Percentiles rank a stretch among this genome's conserved stretches.
phyloP scores from a whole-genome alignment of 2,329 filamentous ascomycete genomes.

The Cordyceps fumosorosea region DNA sequence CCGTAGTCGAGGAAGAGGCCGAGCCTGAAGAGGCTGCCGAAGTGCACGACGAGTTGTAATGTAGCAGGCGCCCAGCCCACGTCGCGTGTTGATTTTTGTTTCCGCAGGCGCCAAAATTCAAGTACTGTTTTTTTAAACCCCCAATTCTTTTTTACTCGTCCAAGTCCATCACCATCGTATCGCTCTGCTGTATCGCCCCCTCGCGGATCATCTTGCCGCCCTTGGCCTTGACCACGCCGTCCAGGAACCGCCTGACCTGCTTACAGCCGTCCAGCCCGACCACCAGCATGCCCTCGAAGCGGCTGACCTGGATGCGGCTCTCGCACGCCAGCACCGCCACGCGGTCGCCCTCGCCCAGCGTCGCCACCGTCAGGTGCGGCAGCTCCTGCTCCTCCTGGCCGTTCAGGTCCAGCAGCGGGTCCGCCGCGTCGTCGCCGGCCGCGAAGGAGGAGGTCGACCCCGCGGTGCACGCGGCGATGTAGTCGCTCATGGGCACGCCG shows the following conservation, averaged over 20 bases:
- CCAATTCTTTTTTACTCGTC: constrained; percentile 19
- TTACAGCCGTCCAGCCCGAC: constrained; percentile 89
- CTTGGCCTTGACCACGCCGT: constrained; percentile 68
- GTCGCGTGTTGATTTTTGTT: background rate
- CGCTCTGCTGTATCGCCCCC: constrained; percentile 43
- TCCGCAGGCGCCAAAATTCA: constrained; percentile 6
- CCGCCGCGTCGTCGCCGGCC: constrained; percentile 59
- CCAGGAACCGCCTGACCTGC: constrained; percentile 74
- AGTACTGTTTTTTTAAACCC: background rate
- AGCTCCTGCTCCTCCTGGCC: constrained; percentile 77
- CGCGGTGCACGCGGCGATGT: constrained; percentile 81
- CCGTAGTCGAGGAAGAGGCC: constrained; percentile 15
- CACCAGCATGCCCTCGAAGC: constrained; percentile 86
- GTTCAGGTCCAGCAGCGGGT: constrained; percentile 76
- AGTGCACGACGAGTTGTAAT: constrained; percentile 45
- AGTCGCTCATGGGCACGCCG: constrained; percentile 90
- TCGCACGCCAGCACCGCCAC: constrained; percentile 80
- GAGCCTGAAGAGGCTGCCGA: constrained; percentile 13
- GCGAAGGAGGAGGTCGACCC: constrained; percentile 67
- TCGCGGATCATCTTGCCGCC: constrained; percentile 58
- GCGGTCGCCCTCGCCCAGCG: constrained; percentile 65
- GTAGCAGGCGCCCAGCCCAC: background rate
- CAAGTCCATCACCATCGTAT: constrained; percentile 45
- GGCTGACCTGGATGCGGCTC: constrained; percentile 72
- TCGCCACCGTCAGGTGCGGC: constrained; percentile 81